Conservation (phyloP, 306 rosid species). For the Prunus mongolica region DNA sequence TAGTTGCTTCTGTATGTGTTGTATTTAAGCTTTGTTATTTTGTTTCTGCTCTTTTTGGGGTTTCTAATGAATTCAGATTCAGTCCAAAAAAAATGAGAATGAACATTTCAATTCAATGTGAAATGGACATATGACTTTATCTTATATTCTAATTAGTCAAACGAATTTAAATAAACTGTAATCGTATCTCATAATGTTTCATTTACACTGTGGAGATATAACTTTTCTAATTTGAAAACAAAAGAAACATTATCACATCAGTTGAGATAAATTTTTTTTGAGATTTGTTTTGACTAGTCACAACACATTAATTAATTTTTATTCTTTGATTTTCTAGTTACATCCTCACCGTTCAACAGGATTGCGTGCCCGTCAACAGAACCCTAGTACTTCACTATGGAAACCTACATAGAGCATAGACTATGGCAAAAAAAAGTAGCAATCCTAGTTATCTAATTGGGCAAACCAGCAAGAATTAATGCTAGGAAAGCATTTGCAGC, state of each 20-base stretch:
- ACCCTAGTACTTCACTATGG: neutral
- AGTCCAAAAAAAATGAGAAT: neutral
- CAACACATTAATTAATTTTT: neutral
- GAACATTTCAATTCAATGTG: constrained; percentile 8
- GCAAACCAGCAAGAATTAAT: too few species aligned
- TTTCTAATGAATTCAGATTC: too few species aligned
- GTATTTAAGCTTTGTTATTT: too few species aligned
- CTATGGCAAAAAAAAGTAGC: neutral
- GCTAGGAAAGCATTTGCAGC: too few species aligned
- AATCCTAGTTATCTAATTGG: neutral
- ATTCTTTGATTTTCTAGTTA: neutral
- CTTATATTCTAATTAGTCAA: constrained; percentile 1
- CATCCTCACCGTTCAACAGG: neutral
- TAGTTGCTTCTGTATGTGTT: too few species aligned
- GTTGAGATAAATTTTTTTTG: too few species aligned
- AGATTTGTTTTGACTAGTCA: neutral
- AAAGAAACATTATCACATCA: neutral
- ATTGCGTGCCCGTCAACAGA: neutral
- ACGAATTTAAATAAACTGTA: constrained; percentile 5
- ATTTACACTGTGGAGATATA: neutral
- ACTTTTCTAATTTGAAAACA: neutral
- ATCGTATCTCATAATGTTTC: constrained; percentile 2
- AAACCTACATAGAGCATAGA: neutral
- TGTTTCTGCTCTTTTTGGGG: too few species aligned
- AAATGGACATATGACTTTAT: constrained; percentile 8